Conservation (phyloP, 2,329 filamentous ascomycete genomes). For the Hyphodiscus sp. region DNA sequence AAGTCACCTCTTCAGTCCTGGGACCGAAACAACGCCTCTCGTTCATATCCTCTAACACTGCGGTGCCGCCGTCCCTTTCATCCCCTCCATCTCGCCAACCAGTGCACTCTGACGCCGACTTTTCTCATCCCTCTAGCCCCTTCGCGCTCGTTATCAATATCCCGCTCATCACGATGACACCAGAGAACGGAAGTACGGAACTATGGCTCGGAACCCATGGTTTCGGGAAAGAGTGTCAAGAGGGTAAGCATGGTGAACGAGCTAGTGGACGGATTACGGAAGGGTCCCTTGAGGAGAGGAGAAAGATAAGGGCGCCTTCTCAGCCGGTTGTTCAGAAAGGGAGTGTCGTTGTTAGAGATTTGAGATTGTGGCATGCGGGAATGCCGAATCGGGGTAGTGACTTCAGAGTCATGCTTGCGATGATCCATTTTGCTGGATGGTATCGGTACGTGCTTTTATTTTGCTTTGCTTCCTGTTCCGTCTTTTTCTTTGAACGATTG, state of each 20-base stretch:
- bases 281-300: slow-evolving; percentile 33
- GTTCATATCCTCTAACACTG: slow-evolving; percentile 52
- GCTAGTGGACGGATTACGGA: slow-evolving; percentile 46
- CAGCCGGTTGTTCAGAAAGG: slow-evolving; percentile 48
- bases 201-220: slow-evolving; percentile 34
- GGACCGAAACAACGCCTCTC: slow-evolving; percentile 49
- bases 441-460: not conserved
- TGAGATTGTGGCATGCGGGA: slow-evolving; percentile 56
- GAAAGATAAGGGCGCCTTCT: slow-evolving; percentile 33
- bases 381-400: slow-evolving; percentile 48
- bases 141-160: slow-evolving; percentile 34
- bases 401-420: slow-evolving; percentile 49
- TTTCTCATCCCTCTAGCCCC: slow-evolving; percentile 43
- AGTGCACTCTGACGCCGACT: slow-evolving; percentile 54
- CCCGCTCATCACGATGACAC: slow-evolving; percentile 29
- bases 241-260: slow-evolving; percentile 41
- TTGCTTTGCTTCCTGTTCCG: too few relatives aligned
- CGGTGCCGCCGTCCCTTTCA: slow-evolving; percentile 43
- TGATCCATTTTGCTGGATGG: slow-evolving; percentile 33
- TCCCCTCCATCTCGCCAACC: slow-evolving; percentile 41
- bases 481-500: too few relatives aligned
- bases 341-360: slow-evolving; percentile 49
- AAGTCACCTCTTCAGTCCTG: slow-evolving; percentile 48
- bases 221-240: slow-evolving; percentile 5
- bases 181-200: slow-evolving; percentile 32